Evolutionary conservation across 1,139 yeast species (phyloP), one percentile per base, ranked within the genome.

Genomic region (Blastobotrys petasosporus): DNA sequence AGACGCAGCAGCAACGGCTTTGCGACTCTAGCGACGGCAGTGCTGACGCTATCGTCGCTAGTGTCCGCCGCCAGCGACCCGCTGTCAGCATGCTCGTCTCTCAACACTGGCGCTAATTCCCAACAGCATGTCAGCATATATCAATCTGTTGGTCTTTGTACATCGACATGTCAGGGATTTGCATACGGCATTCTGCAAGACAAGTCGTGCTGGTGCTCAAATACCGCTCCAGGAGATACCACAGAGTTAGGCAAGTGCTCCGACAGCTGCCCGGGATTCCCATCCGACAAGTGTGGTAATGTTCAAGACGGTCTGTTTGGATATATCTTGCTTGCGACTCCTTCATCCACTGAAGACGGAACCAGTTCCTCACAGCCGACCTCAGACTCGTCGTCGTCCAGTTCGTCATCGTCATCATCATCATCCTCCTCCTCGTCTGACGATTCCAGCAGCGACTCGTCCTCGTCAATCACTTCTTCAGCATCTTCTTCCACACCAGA

Each of bases 151-250:
- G 87, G 87, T 1, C 61, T 61, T 4, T 82, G 87, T 59, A 59
- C 67, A 5, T 68, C 67, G 46, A 61, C 67, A 34, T 82, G 88
- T 59, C 31, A 50, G 2, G 80, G 77, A n/a, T 76, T 65, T 56
- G 72, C 79, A 2, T 77, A 73, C 47, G 87, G 80, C 3, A 70
- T 82, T 40, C 63, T 80, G 13, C 81, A 73, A 49, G 69, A 67
- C 20, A 55, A 64, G 44, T 51, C 69, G 42, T 82, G 88, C 62
- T 82, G 81, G 77, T 82, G 88, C 58, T 71, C 84, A 9, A 70
- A 80, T 57, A 58, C 62, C 32, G 63, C 74, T 3, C 85, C 86
- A 0, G 68, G 58, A 2, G 57, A 59, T 28, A 66, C 75, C 1
- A 40, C 54, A 7, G 44, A 51, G 30, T 63, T 65, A 1, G 55